A percentile compares a stretch with the other conserved stretches of the same genome.
Evolutionary conservation across 2,329 filamentous ascomycete species (phyloP).

Genomic region (Piedraia hortae): DNA sequence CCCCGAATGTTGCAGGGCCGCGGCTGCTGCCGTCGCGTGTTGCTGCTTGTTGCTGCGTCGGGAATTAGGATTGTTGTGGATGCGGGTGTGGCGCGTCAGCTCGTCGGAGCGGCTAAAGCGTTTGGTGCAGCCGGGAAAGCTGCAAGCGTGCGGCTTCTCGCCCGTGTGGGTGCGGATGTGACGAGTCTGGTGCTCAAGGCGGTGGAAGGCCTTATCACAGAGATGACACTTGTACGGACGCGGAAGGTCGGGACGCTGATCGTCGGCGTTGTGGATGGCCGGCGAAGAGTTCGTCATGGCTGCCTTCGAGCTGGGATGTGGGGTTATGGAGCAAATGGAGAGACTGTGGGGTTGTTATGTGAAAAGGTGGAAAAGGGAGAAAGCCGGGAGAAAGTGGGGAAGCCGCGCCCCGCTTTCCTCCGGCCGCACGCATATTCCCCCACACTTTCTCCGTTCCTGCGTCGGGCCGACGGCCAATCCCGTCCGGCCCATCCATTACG

Average conservation of each 20-base stretch:
- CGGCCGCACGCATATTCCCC: too few species aligned
- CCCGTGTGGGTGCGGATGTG: constrained; percentile 95
- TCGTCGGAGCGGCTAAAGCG: constrained; percentile 92
- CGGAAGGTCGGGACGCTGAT: constrained; percentile 57
- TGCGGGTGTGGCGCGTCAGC: constrained; percentile 83
- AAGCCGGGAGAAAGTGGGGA: too few species aligned
- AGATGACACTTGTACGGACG: constrained; percentile 95
- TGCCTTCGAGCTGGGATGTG: constrained; percentile 14
- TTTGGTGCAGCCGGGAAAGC: constrained; percentile 86
- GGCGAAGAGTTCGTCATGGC: constrained; percentile 20
- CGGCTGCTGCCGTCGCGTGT: constrained; percentile 27
- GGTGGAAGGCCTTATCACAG: constrained; percentile 96
- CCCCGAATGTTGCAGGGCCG: constrained; percentile 21
- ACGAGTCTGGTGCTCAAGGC: constrained; percentile 71
- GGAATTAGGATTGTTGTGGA: constrained; percentile 98
- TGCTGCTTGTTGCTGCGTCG: constrained; percentile 68
- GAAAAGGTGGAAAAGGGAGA: too few species aligned
- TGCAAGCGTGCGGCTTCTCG: constrained; percentile 92
- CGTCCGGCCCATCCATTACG: too few species aligned
- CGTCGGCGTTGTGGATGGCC: constrained; percentile 30
- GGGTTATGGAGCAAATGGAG: constrained; percentile 1
- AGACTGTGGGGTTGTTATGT: too few species aligned
- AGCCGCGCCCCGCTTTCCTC: too few species aligned
- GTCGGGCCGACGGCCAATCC: too few species aligned
- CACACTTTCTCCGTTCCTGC: too few species aligned